Conservation (phyloP, 345 rosid species). For the Eucalyptus leucophloia region DNA sequence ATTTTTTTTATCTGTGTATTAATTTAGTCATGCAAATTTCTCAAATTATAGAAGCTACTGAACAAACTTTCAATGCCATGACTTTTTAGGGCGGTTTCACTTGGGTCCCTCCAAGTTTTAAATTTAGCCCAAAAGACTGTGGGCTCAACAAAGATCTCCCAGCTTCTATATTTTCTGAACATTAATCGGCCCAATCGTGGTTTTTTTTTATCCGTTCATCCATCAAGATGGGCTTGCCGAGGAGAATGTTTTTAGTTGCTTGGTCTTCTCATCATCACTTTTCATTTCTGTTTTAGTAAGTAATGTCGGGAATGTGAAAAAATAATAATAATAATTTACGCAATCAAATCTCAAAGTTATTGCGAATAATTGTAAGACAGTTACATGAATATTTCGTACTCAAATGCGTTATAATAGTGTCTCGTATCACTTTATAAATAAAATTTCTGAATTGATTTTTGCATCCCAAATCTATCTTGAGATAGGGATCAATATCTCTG, state of each 20-base stretch:
- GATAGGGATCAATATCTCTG: neutral
- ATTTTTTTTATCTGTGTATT: no score
- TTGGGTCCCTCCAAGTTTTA: neutral
- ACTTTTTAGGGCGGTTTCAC: neutral
- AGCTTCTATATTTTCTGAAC: neutral
- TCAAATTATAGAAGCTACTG: neutral
- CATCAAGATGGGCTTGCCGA: neutral
- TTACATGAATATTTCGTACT: neutral
- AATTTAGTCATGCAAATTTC: neutral
- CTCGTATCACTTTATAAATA: no score
- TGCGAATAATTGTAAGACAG: neutral
- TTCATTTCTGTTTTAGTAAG: neutral
- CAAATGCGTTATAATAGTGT: no score
- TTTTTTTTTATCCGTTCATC: neutral
- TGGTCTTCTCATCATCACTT: neutral
- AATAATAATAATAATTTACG: no score
- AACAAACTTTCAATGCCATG: neutral
- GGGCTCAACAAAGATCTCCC: neutral
- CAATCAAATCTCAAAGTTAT: neutral
- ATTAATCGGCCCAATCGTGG: neutral
- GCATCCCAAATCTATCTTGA: neutral
- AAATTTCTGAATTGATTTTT: no score
- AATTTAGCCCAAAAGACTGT: neutral
- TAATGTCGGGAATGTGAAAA: neutral
- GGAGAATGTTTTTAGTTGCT: neutral